Evolutionary conservation across 139 green algal genomes (phyloP), one percentile per base, ranked within the genome.

Genomic region (Chlorella sp.): DNA sequence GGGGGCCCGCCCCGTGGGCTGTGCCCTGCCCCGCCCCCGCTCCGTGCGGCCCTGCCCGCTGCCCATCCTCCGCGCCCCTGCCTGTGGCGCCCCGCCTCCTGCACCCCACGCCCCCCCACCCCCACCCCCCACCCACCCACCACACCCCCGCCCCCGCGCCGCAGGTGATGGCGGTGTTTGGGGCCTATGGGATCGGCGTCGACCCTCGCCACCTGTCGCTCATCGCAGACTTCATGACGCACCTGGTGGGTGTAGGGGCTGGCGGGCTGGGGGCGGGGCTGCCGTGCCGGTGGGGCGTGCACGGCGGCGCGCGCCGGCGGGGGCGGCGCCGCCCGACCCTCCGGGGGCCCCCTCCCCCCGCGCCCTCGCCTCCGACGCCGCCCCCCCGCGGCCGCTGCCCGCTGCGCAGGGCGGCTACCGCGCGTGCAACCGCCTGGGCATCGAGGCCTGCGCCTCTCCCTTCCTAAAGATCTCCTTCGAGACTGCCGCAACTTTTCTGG

Each of bases 381-480:
- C 14, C 40, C n/a, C 1, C 33, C 66, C 66, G n/a, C 19, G 23
- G 42, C 21, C 15, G 41, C 53, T 33, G 8, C 43, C 17, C 38
- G 5, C 21, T 61, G 42, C 65, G 41, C 79, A 89, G 77, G 90
- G 90, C n/a, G 83, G 83, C 42, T 97, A 97, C 83, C 84, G 92
- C 3, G 88, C 91, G 5, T 98, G 91, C 83, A 98, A 93, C 87
- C 88, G 95, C 27, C 75, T 96, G 33, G 96, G 96, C 63, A 98
- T 99, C 41, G 90, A 96, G 71, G 83, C 85, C 38, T 89, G 77
- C 77, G 86, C 92, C 11, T 97, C 90, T 23, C 94, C 96, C 19
- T 90, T 98, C 61, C 88, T 98, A 15, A 97, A 97, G 88, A 98
- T 99, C 87, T 93, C 77, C 43, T 99, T 98, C 82, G 96, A 99